Evolutionary conservation across 768 basidiomycete species (phyloP).

Genomic region (Tylopilus sp.): DNA sequence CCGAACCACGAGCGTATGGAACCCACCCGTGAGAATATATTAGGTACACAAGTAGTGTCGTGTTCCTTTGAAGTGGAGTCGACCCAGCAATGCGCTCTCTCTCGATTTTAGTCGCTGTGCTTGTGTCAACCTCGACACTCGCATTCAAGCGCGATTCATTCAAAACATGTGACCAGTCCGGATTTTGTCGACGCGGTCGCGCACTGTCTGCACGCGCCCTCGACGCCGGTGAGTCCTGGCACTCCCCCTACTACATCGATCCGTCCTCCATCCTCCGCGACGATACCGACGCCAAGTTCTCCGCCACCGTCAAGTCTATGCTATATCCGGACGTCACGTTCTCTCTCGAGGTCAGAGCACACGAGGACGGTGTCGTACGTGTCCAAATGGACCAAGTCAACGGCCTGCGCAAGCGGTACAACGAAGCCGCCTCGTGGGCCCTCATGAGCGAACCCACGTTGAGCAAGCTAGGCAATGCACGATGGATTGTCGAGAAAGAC

Average conservation of each 20-base stretch:
- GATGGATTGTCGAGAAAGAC: conserved; percentile 65
- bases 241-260: conserved; percentile 83
- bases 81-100: conserved; percentile 17
- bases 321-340: conserved; percentile 86
- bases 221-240: conserved; percentile 58
- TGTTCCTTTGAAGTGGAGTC: not conserved
- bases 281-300: conserved; percentile 57
- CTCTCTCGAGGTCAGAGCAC: conserved; percentile 75
- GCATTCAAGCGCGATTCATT: conserved; percentile 84
- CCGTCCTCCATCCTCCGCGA: conserved; percentile 48
- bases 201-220: conserved; percentile 74
- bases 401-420: conserved; percentile 78
- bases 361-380: conserved; percentile 86
- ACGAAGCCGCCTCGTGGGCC: conserved; percentile 91
- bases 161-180: conserved; percentile 92
- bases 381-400: conserved; percentile 88
- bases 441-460: conserved; percentile 68
- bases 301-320: conserved; percentile 71
- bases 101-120: conserved; percentile 32
- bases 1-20: too few species aligned
- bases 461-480: conserved; percentile 43
- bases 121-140: conserved; percentile 32
- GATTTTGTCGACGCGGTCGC: conserved; percentile 91
- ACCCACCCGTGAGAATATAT: conserved; percentile 20
- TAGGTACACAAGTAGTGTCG: not conserved